Percentiles rank a stretch among this genome's conserved stretches.
Conservation (phyloP, 2,329 filamentous ascomycete species). For the Microdochium trichocladiopsis region DNA sequence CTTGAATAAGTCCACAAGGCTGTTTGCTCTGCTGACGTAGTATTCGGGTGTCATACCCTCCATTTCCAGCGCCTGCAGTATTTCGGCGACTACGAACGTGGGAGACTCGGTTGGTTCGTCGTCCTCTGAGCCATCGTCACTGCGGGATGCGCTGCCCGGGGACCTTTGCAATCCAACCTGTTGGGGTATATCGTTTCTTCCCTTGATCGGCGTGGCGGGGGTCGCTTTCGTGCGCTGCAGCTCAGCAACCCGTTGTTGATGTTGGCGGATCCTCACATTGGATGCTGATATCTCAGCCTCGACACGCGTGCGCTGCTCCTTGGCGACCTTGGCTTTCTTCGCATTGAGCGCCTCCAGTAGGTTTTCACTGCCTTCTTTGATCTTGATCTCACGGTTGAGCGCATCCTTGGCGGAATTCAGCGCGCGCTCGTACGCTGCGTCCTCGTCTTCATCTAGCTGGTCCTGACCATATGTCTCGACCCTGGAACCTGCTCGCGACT, state of each 20-base stretch:
- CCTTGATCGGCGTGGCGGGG: constrained; percentile 44
- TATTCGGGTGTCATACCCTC: constrained; percentile 88
- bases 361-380: constrained; percentile 96
- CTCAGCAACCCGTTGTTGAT: constrained; percentile 54
- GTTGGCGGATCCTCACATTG: constrained; percentile 62
- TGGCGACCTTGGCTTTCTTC: constrained; percentile 93
- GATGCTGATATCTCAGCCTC: constrained; percentile 88
- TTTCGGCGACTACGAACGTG: constrained; percentile 83
- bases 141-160: constrained; percentile 47
- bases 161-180: constrained; percentile 45
- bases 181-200: constrained; percentile 39
- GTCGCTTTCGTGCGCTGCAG: constrained; percentile 42
- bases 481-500: constrained; percentile 56
- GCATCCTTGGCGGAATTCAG: constrained; percentile 72
- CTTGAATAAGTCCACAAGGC: constrained; percentile 93
- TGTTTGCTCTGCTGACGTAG: constrained; percentile 89
- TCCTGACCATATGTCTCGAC: constrained; percentile 45
- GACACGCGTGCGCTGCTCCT: constrained; percentile 71
- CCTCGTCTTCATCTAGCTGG: constrained; percentile 57
- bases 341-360: constrained; percentile 89
- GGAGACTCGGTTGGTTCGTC: constrained; percentile 77
- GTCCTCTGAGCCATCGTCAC: constrained; percentile 51
- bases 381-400: constrained; percentile 93
- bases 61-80: constrained; percentile 81
- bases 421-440: constrained; percentile 57